phyloP scores from a whole-genome alignment of 805 yeast species.

The Yamadazyma olivae region DNA sequence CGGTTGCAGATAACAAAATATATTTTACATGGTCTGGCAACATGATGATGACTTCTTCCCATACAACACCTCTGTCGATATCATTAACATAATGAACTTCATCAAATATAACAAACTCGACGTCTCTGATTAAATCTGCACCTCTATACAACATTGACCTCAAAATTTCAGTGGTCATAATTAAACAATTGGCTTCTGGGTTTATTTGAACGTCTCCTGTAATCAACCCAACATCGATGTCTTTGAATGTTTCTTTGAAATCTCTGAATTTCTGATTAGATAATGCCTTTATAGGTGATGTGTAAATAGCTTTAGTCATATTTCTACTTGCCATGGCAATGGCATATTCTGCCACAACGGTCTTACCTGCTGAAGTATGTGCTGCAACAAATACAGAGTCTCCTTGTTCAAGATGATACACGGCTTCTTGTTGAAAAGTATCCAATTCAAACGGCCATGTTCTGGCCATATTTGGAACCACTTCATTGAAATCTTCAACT shows the following conservation, averaged over 20 bases:
- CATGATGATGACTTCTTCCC: slow-evolving; percentile 98
- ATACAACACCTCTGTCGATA: slow-evolving; percentile 96
- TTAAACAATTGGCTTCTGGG: slow-evolving; percentile 97
- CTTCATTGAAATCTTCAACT: slow-evolving; percentile 78
- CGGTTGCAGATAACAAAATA: slow-evolving; percentile 92
- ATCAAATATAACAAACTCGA: slow-evolving; percentile 97
- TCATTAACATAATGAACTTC: slow-evolving; percentile 99
- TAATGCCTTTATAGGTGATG: slow-evolving; percentile 91
- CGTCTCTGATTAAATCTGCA: slow-evolving; percentile 97
- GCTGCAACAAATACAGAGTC: slow-evolving; percentile 99
- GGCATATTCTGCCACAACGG: slow-evolving; percentile 97
- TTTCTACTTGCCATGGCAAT: slow-evolving; percentile 94
- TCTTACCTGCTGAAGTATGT: slow-evolving; percentile 97
- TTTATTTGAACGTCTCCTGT: slow-evolving; percentile 98
- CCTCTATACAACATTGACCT: slow-evolving; percentile 97
- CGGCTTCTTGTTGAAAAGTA: slow-evolving; percentile 94
- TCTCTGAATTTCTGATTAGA: slow-evolving; percentile 90
- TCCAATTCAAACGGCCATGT: slow-evolving; percentile 95
- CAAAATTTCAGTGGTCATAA: slow-evolving; percentile 98
- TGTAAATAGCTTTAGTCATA: slow-evolving; percentile 95
- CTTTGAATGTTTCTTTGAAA: slow-evolving; percentile 74
- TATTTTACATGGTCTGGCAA: slow-evolving; percentile 95
- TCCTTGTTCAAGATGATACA: slow-evolving; percentile 93
- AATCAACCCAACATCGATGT: slow-evolving; percentile 85
- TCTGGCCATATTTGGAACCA: slow-evolving; percentile 91